phyloP scores from a whole-genome alignment of 1,284 basidiomycete species.

The Puccinia novopanici region DNA sequence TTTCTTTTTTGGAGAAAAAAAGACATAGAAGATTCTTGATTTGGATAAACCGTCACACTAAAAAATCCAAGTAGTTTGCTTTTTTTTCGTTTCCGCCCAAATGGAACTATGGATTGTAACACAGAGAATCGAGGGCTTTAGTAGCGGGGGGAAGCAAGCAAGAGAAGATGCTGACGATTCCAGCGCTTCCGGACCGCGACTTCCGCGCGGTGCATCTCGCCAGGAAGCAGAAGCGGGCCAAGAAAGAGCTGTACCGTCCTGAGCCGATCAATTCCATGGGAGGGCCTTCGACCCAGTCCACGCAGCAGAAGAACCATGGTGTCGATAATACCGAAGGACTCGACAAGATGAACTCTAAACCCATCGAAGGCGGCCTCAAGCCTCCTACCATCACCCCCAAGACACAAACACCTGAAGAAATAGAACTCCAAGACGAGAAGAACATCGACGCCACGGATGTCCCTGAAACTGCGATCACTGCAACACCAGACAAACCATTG shows the following conservation, averaged over 20 bases:
- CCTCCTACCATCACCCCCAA: background rate
- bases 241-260: slow-evolving; percentile 28
- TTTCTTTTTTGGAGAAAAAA: background rate
- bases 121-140: background rate
- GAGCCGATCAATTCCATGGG: slow-evolving; percentile 33
- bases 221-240: slow-evolving; percentile 15
- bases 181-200: slow-evolving; percentile 32
- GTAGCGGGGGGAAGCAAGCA: background rate
- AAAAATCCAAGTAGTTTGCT: slow-evolving; percentile 12
- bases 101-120: no score
- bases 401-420: background rate
- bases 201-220: slow-evolving; percentile 38
- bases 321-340: slow-evolving; percentile 19
- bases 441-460: background rate
- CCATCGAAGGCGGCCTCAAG: slow-evolving; percentile 25
- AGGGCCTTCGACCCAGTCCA: background rate
- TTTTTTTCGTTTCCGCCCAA: background rate
- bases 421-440: background rate
- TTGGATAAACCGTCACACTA: background rate
- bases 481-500: slow-evolving; percentile 22
- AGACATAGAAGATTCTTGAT: background rate
- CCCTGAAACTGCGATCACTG: background rate
- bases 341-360: slow-evolving; percentile 38
- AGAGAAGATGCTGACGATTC: background rate
- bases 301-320: background rate